These are phyloP conservation scores for Uronychia setigera DNA, from an alignment of 73 alveolate genomes.

Conservation along the genomic window DNA sequence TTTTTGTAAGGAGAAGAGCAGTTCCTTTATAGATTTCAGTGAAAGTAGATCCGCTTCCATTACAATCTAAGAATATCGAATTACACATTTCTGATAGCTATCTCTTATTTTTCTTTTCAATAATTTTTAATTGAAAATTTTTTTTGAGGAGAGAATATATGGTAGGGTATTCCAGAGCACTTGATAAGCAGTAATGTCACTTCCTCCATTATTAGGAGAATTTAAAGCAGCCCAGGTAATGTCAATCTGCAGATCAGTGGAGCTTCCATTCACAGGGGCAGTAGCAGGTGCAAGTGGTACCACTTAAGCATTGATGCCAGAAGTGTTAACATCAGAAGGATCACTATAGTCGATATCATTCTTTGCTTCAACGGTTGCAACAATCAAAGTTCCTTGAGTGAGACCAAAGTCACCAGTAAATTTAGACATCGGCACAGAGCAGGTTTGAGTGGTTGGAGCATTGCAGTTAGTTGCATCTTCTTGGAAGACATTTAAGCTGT, in stretches of 20 bases:
- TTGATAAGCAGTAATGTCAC: slow-evolving; percentile 22
- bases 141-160: too few relatives aligned
- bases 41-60: not conserved
- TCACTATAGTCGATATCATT: slow-evolving; percentile 33
- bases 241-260: not conserved
- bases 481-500: too few relatives aligned
- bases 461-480: slow-evolving; percentile 27
- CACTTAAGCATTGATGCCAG: slow-evolving; percentile 21
- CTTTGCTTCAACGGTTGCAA: slow-evolving; percentile 40
- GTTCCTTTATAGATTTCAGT: not conserved
- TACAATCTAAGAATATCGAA: too few relatives aligned
- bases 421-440: slow-evolving; percentile 10
- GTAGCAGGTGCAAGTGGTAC: not conserved
- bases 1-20: too few relatives aligned
- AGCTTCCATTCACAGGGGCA: not conserved
- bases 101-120: too few relatives aligned
- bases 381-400: slow-evolving; percentile 29
- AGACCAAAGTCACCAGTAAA: slow-evolving; percentile 24
- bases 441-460: slow-evolving; percentile 1
- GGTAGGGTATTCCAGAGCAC: slow-evolving; percentile 19
- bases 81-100: too few relatives aligned
- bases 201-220: slow-evolving; percentile 33
- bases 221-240: slow-evolving; percentile 6
- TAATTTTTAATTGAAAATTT: too few relatives aligned
- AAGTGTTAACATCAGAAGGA: slow-evolving; percentile 11